A percentile compares a stretch with the other conserved stretches of the same genome.
These are phyloP conservation scores for Leucaena leucocephala DNA, from an alignment of 306 rosid genomes.

Conservation along the genomic window DNA sequence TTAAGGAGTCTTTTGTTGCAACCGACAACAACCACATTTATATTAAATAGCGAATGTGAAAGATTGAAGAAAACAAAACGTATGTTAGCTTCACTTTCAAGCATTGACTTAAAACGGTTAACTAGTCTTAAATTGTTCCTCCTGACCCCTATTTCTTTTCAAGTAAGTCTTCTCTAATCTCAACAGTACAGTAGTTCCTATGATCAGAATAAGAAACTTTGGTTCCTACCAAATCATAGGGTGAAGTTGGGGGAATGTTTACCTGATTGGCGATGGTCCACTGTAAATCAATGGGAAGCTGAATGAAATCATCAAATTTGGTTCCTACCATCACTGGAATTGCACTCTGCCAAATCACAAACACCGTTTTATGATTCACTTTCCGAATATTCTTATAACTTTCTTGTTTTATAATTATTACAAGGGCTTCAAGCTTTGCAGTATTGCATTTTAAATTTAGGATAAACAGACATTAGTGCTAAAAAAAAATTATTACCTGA, in stretches of 20 bases:
- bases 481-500: constrained; percentile 52
- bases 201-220: constrained; percentile 8
- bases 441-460: neutral
- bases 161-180: neutral
- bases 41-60: constrained; percentile 11
- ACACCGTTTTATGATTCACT: constrained; percentile 7
- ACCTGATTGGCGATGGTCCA: constrained; percentile 97
- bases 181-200: neutral
- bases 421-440: neutral
- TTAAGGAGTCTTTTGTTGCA: constrained; percentile 32
- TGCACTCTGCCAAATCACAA: constrained; percentile 63
- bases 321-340: constrained; percentile 90
- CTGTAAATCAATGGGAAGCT: constrained; percentile 93
- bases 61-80: neutral
- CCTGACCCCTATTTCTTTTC: neutral
- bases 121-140: neutral
- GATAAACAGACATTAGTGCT: neutral
- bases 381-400: constrained; percentile 5
- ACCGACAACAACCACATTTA: constrained; percentile 32
- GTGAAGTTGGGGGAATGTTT: constrained; percentile 30
- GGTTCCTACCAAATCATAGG: neutral
- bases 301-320: constrained; percentile 95
- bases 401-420: neutral
- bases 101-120: constrained; percentile 16
- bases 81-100: constrained; percentile 2